These are phyloP conservation scores for Cynanchum wilfordii DNA, from an alignment of 257 asterid genomes.

Conservation along the genomic window DNA sequence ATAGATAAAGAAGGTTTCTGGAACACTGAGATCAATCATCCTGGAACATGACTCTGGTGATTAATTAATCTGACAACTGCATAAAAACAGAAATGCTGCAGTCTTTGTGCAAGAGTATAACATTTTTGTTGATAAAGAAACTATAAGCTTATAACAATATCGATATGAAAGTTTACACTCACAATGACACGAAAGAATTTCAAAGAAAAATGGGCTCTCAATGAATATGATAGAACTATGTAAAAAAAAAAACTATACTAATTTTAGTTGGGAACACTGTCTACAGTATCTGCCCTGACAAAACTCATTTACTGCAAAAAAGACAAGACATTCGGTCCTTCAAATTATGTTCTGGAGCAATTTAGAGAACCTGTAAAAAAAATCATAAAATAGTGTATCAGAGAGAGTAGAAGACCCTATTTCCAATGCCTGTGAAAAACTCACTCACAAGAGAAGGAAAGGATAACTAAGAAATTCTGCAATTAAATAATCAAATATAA, in stretches of 20 bases:
- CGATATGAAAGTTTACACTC: slow-evolving; percentile 19
- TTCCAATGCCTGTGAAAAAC: neutral
- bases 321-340: slow-evolving; percentile 49
- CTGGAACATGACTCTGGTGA: too few relatives aligned
- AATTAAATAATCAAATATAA: neutral
- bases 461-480: neutral
- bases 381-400: neutral
- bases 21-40: too few relatives aligned
- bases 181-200: slow-evolving; percentile 29
- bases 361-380: slow-evolving; percentile 34
- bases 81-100: neutral
- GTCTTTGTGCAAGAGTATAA: too few relatives aligned
- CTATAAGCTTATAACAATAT: slow-evolving; percentile 8
- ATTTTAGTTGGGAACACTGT: slow-evolving; percentile 24
- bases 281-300: slow-evolving; percentile 31
- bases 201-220: slow-evolving; percentile 28
- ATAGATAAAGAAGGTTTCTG: too few relatives aligned
- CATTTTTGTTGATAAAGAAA: neutral
- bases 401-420: neutral
- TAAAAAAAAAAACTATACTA: slow-evolving; percentile 27
- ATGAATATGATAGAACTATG: slow-evolving; percentile 26
- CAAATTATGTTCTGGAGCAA: slow-evolving; percentile 26
- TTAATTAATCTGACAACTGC: too few relatives aligned
- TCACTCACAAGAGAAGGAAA: neutral
- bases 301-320: slow-evolving; percentile 38